phyloP scores from a whole-genome alignment of 768 basidiomycete genomes.

The Tephrocybe sp. region DNA sequence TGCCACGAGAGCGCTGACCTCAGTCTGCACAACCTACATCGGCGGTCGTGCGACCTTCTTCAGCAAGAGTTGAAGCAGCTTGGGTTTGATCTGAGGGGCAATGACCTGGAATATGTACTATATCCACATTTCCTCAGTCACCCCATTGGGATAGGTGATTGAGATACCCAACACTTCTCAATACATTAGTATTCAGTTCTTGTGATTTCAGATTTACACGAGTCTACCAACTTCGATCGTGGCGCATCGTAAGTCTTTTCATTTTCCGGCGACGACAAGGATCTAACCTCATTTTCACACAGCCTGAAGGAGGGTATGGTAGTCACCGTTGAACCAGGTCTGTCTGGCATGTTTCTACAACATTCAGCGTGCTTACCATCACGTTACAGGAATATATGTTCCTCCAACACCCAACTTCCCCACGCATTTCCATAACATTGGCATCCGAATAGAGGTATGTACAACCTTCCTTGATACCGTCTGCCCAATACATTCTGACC shows the following conservation, averaged over 20 bases:
- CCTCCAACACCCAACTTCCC: conserved; percentile 81
- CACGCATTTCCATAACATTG: conserved; percentile 85
- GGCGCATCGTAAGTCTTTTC: conserved; percentile 43
- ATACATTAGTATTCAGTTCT: conserved; percentile 6
- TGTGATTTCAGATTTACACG: conserved; percentile 78
- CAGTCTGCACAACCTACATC: conserved; percentile 77
- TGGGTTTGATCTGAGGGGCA: conserved; percentile 61
- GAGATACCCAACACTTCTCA: background rate
- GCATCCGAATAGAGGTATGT: conserved; percentile 84
- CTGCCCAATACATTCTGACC: too few species aligned
- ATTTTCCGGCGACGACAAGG: background rate
- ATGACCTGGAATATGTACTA: conserved; percentile 69
- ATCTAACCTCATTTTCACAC: conserved; percentile 1
- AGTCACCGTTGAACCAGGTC: conserved; percentile 88
- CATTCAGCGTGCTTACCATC: conserved; percentile 1
- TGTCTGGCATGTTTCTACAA: conserved; percentile 4
- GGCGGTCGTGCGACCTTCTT: conserved; percentile 65
- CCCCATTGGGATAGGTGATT: conserved; percentile 84
- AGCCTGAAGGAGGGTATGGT: conserved; percentile 87
- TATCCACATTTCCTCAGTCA: conserved; percentile 96
- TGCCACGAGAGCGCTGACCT: conserved; percentile 59
- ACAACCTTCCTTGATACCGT: background rate
- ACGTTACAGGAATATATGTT: conserved; percentile 73
- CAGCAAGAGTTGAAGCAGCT: conserved; percentile 74
- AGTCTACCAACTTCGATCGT: conserved; percentile 66